These are phyloP conservation scores for Colletotrichum theobromicola DNA, from an alignment of 2,329 filamentous ascomycete species.

Conservation along the genomic window DNA sequence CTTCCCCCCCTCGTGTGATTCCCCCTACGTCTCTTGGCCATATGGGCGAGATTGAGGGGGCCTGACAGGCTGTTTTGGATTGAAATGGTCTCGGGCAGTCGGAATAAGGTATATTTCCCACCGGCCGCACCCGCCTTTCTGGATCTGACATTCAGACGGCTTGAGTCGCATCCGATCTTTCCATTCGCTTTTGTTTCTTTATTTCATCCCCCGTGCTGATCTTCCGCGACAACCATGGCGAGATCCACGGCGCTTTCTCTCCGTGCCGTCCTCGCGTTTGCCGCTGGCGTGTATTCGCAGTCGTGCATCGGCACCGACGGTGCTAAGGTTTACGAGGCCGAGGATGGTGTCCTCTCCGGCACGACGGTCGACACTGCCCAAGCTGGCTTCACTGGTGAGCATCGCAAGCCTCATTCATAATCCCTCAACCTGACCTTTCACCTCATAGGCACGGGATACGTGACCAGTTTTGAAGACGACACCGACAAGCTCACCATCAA, in stretches of 20 bases:
- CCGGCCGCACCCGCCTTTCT: neutral
- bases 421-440: neutral
- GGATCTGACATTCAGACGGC: neutral
- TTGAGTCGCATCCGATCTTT: neutral
- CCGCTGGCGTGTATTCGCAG: constrained; percentile 12
- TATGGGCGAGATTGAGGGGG: neutral
- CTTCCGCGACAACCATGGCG: constrained; percentile 1
- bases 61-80: neutral
- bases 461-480: constrained; percentile 47
- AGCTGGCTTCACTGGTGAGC: constrained; percentile 41
- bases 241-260: constrained; percentile 9
- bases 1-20: neutral
- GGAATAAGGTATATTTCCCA: neutral
- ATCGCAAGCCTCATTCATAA: neutral
- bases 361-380: constrained; percentile 42
- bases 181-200: neutral
- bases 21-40: neutral
- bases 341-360: constrained; percentile 44
- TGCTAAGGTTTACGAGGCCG: constrained; percentile 39
- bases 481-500: constrained; percentile 49
- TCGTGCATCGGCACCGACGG: constrained; percentile 14
- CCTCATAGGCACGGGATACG: constrained; percentile 47
- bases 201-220: neutral
- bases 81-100: neutral
- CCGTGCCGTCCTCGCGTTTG: constrained; percentile 3